Percentiles rank a stretch among this genome's conserved stretches.
phyloP scores from a whole-genome alignment of 306 rosid species.

The Chamaecrista fasciculata region DNA sequence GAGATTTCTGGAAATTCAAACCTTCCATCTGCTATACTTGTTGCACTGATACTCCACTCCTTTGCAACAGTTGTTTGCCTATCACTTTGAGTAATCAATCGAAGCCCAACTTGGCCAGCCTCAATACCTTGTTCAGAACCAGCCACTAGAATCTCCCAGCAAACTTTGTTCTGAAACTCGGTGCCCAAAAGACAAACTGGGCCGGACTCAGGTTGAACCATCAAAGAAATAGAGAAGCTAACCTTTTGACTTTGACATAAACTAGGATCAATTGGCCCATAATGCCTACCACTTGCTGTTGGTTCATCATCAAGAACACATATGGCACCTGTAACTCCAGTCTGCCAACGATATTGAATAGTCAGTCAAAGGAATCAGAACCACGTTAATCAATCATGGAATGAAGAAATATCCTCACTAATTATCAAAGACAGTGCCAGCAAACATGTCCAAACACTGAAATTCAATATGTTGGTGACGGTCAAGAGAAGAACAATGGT shows the following conservation, averaged over 20 bases:
- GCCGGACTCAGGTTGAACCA: conserved; percentile 98
- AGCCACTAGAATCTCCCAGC: conserved; percentile 98
- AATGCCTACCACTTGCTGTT: conserved; percentile 82
- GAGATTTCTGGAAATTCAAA: conserved; percentile 36
- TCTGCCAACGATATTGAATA: conserved; percentile 56
- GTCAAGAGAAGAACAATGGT: neutral
- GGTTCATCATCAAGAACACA: conserved; percentile 98
- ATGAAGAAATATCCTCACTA: neutral
- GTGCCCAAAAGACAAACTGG: conserved; percentile 97
- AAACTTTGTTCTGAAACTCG: conserved; percentile 79
- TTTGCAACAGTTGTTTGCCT: conserved; percentile 90
- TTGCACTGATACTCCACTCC: conserved; percentile 95
- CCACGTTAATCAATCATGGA: conserved; percentile 8
- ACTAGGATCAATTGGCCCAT: conserved; percentile 77
- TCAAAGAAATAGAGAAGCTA: conserved; percentile 77
- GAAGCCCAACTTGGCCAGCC: conserved; percentile 99
- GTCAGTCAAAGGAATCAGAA: conserved; percentile 25
- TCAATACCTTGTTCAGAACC: conserved; percentile 99
- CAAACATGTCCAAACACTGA: neutral
- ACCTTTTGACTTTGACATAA: conserved; percentile 82
- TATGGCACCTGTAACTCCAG: conserved; percentile 80
- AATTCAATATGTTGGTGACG: neutral
- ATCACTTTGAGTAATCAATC: conserved; percentile 96
- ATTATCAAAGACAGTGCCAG: neutral
- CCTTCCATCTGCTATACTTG: conserved; percentile 99